Base-by-base conservation (phyloP, 1,284 basidiomycete species). In the Fomitopsis betulina region DNA sequence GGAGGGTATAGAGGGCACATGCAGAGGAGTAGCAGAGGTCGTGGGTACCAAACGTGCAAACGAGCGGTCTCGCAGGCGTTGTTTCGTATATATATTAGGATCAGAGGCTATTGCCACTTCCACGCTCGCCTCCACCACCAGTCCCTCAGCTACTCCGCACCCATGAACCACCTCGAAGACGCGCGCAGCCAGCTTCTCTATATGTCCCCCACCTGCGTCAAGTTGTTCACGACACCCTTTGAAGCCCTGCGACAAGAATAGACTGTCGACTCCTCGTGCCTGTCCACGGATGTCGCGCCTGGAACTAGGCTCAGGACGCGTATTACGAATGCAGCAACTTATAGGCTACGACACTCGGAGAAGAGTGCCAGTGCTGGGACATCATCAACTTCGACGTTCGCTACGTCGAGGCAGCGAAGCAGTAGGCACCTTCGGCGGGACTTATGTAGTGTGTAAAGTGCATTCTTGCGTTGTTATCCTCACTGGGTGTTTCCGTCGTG, bases 341-440 rank as follows among this genome's bases (percentile, higher is more conserved):
- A 71, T 23, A 32, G 52, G 5, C 59, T 59, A 27, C 72, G 65
- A 1, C 65, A 54, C 30, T 74, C 72, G n/a, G 69, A 63, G 56
- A 71, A 65, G 5, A 65, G 60, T n/a, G n/a, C n/a, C n/a, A n/a
- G n/a, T n/a, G n/a, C 72, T 96, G 91, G 94, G 88, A 87, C 71
- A 93, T 96, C 62, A 84, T 96, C 80, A 94, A 96, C 82, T 96
- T 92, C 75, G 82, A 93, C 74, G 79, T 79, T 66, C 83, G 94
- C 63, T 80, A 89, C 66, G 66, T 79, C 39, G 87, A 86, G 57
- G 90, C 68, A 0, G 56, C 60, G 51, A 63, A 69, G 65, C 56
- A 68, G 56, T 53, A 47, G 33, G n/a, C 27, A 21, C 13, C n/a
- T 5, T 6, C 10, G 21, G 15, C 6, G 19, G 30, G 21, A 32